Base-by-base conservation (phyloP, 176 grass and related monocot genomes). In the Oryza meyeriana region DNA sequence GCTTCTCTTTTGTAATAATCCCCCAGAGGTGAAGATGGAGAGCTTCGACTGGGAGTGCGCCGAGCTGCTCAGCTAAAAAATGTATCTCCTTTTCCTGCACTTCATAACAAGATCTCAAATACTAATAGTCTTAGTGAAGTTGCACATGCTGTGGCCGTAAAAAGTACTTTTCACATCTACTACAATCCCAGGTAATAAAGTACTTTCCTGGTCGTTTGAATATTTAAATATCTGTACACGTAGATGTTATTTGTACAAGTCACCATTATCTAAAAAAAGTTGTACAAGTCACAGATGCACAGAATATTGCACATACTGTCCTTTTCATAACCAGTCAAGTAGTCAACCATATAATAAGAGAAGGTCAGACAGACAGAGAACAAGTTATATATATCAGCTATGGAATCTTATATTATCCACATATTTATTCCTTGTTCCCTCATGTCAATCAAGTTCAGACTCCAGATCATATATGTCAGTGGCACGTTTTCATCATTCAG, bases 141-240 rank as follows among this genome's bases (percentile, higher is more conserved):
- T 47, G 80, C 85, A 52, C 74, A 81, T 81, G 88, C 90, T 87
- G 77, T 94, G 58, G 84, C 81, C 17, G 79, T 24, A 57, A 98
- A 78, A 82, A 93, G 81, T 77, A 68, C 88, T 76, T 94, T 98
- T 78, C 86, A 93, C 25, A 84, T 98, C 31, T 94, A 79, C 59
- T 98, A 98, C 67, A 92, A 88, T 81, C 95, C 95, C 68, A 98
- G 95, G 95, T 94, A 83, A 44, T 17, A 59, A 42, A 57, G 18
- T 18, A 82, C 20, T 44, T 73, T 45, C 24, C 27, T 61, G 20
- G 7, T 41, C 61, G 5, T 75, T 71, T 80, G 76, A 10, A 48
- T 25, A 32, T 71, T 38, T 31, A 61, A 26, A 71, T 71, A 11
- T 6, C 65, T 85, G 40, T 39, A 40, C 39, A 34, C 42, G 16